phyloP scores from a whole-genome alignment of 2,329 filamentous ascomycete genomes.

The Tolypocladium cylindrosporum region DNA sequence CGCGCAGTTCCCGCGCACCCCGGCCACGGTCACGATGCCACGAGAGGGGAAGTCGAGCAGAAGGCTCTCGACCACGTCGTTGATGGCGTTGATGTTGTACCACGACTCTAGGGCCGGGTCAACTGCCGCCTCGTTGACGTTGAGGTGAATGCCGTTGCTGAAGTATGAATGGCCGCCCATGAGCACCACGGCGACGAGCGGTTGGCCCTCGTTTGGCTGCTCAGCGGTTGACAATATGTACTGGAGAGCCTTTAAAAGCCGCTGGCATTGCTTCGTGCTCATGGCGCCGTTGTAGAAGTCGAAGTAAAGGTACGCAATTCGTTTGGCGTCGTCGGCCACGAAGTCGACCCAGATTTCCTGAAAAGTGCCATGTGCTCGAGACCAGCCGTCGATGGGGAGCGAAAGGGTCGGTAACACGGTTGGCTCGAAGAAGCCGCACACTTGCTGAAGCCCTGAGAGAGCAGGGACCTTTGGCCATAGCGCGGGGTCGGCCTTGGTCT shows the following conservation, averaged over 20 bases:
- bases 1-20: constrained; percentile 29
- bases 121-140: constrained; percentile 28
- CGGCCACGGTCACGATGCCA: constrained; percentile 26
- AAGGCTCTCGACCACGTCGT: constrained; percentile 27
- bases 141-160: constrained; percentile 32
- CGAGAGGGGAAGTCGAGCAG: constrained; percentile 24
- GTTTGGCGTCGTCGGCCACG: no score
- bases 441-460: constrained; percentile 14
- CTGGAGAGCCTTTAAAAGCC: constrained; percentile 24
- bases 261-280: constrained; percentile 26
- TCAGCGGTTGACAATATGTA: constrained; percentile 16
- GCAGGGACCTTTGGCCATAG: constrained; percentile 31
- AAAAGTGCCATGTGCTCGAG: constrained; percentile 17
- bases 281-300: constrained; percentile 34
- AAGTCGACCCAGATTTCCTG: constrained; percentile 19
- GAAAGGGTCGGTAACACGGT: constrained; percentile 8
- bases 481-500: constrained; percentile 23
- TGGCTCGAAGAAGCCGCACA: not conserved
- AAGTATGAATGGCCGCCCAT: constrained; percentile 27
- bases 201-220: constrained; percentile 6
- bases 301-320: constrained; percentile 23
- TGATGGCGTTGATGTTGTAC: constrained; percentile 33
- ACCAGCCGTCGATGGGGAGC: constrained; percentile 10
- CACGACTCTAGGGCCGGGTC: constrained; percentile 28
- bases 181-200: constrained; percentile 27